Evolutionary conservation across 768 basidiomycete species (phyloP), one percentile per base, ranked within the genome.

Genomic region (Boletus huronensis): DNA sequence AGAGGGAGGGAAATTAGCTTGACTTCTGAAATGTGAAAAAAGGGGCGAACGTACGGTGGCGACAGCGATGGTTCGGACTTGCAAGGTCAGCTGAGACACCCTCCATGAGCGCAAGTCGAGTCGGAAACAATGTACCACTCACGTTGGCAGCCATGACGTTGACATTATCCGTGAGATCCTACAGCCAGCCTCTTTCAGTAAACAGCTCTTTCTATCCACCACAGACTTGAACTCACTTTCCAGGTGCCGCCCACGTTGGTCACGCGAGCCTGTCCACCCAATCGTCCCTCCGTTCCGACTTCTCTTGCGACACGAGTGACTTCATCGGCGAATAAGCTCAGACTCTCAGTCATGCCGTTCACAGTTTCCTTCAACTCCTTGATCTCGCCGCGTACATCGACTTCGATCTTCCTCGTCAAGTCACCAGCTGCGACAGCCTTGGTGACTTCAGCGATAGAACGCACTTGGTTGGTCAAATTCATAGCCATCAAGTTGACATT

Each of bases 101-200:
- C 28, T 17, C 8, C 31, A 16, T 67, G 36, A 65, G 55, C 17
- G 4, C 23, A 29, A 6, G 47, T 21, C 36, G 6, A 50, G 6
- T 19, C 5, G 23, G 7, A 6, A 52, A 17, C 25, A 36, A 13
- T 42, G 45, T 42, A 42, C 7, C 14, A 77, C 85, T 58, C 60
- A 91, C 88, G 64, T 97, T 97, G 39, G 85, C 85, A 39, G 93
- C 93, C 94, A 96, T 96, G 64, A 92, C 83, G 67, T 96, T 97
- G 62, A 97, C 94, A 70, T 92, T 94, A 67, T 95, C 92, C 46
- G 94, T 95, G 74, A 98, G 77, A 67, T 93, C 90, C 76, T 82
- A 64, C 39, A 51, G 53, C 6, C 68, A 69, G 1, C 50, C 52
- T 10, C 52, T 6, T 41, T 59, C 17, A 62, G 31, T 25, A 23